Conservation (phyloP, 208 protist species). For the Acanthamoeba quina region DNA sequence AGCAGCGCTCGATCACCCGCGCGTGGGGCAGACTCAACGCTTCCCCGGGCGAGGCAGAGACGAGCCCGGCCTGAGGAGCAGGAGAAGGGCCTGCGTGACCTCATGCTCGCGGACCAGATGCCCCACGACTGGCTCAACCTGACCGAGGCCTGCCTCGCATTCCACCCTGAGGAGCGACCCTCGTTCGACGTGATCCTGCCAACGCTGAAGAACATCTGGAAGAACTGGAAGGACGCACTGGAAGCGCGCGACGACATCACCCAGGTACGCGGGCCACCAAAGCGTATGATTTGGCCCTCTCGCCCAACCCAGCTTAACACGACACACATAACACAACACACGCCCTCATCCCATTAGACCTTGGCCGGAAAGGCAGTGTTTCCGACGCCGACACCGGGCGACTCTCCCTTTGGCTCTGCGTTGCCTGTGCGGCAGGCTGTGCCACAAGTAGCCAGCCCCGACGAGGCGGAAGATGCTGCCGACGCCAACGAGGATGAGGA, state of each 20-base stretch:
- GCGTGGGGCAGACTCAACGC: not conserved
- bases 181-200: constrained; percentile 2
- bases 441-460: not conserved
- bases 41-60: not conserved
- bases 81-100: not conserved
- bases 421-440: too few species aligned
- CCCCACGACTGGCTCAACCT: constrained; percentile 4
- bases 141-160: not conserved
- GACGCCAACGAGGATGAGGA: not conserved
- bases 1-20: not conserved
- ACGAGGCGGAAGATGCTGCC: not conserved
- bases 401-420: too few species aligned
- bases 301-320: too few species aligned
- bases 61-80: not conserved
- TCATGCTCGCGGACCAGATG: not conserved
- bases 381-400: too few species aligned
- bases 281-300: too few species aligned
- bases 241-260: not conserved
- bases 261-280: not conserved
- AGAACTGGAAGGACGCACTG: constrained; percentile 8
- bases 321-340: too few species aligned
- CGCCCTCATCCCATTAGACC: too few species aligned
- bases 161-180: not conserved
- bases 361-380: too few species aligned
- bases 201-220: not conserved